Evolutionary conservation across 495 filamentous ascomycete species (phyloP).

Genomic region (Podospora bellae-mahoneyi): DNA sequence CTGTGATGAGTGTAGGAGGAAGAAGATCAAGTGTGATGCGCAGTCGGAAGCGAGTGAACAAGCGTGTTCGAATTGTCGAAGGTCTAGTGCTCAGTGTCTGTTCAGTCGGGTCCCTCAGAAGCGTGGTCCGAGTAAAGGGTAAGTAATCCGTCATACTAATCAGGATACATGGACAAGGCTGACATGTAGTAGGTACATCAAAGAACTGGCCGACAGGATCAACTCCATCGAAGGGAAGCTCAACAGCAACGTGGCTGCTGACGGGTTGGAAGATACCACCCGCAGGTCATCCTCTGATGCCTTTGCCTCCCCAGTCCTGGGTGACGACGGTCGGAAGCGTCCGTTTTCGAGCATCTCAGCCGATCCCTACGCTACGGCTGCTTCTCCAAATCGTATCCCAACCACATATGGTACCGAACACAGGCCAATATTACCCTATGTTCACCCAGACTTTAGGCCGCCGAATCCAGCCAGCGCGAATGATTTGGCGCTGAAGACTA

Average conservation of each 20-base stretch:
- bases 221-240: slow-evolving; percentile 72
- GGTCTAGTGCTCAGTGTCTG: slow-evolving; percentile 71
- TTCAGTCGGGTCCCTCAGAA: slow-evolving; percentile 95
- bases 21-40: slow-evolving; percentile 96
- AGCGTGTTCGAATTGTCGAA: slow-evolving; percentile 81
- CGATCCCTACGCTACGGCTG: slow-evolving; percentile 33
- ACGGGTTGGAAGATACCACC: slow-evolving; percentile 22
- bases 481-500: slow-evolving; percentile 35
- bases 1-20: slow-evolving; percentile 91
- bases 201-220: slow-evolving; percentile 87
- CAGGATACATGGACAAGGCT: slow-evolving; percentile 9
- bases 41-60: slow-evolving; percentile 72
- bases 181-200: slow-evolving; percentile 71
- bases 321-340: slow-evolving; percentile 43
- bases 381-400: slow-evolving; percentile 31
- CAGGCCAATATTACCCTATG: slow-evolving; percentile 40
- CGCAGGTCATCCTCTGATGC: slow-evolving; percentile 39
- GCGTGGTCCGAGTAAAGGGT: slow-evolving; percentile 93
- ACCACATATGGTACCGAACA: slow-evolving; percentile 37
- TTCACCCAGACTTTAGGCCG: slow-evolving; percentile 27
- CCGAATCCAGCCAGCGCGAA: slow-evolving; percentile 38
- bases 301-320: slow-evolving; percentile 33
- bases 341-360: slow-evolving; percentile 47
- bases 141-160: slow-evolving; percentile 27
- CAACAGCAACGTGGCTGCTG: slow-evolving; percentile 27